These are phyloP conservation scores for Russula sp. DNA, from an alignment of 768 basidiomycete genomes.

Conservation along the genomic window DNA sequence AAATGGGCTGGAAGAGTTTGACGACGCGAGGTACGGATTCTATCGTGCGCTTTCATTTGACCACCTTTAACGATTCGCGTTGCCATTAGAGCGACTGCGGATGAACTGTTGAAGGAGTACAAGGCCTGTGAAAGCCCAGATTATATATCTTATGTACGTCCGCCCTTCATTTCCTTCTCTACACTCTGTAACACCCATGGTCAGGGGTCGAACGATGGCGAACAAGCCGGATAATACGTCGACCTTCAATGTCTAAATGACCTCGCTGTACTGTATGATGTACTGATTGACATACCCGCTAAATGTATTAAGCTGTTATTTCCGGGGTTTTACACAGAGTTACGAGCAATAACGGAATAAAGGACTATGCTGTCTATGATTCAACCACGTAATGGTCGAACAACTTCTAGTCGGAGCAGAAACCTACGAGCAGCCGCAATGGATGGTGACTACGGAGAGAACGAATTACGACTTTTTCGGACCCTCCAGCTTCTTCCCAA, in stretches of 20 bases:
- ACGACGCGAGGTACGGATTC: conserved; percentile 78
- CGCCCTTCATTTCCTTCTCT: neutral
- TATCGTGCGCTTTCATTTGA: neutral
- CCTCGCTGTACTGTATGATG: conserved; percentile 17
- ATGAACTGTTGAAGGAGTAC: conserved; percentile 89
- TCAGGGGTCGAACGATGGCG: conserved; percentile 29
- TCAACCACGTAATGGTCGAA: conserved; percentile 30
- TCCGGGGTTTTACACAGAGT: conserved; percentile 2
- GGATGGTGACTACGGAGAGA: conserved; percentile 39
- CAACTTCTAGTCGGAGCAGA: conserved; percentile 28
- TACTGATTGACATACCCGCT: conserved; percentile 10
- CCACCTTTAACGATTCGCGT: neutral
- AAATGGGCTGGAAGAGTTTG: conserved; percentile 91
- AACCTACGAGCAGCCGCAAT: conserved; percentile 33
- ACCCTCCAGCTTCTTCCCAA: conserved; percentile 83
- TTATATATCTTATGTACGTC: conserved; percentile 82
- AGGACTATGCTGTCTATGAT: conserved; percentile 23
- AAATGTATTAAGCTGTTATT: conserved; percentile 26
- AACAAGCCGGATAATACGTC: conserved; percentile 22
- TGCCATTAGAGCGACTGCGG: conserved; percentile 66
- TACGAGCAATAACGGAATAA: conserved; percentile 12
- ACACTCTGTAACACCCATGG: neutral
- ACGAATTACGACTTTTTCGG: conserved; percentile 64
- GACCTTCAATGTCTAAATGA: neutral
- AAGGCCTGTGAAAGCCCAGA: conserved; percentile 94